Base-by-base conservation (phyloP, 2,329 filamentous ascomycete genomes). In the Didymella exigua region DNA sequence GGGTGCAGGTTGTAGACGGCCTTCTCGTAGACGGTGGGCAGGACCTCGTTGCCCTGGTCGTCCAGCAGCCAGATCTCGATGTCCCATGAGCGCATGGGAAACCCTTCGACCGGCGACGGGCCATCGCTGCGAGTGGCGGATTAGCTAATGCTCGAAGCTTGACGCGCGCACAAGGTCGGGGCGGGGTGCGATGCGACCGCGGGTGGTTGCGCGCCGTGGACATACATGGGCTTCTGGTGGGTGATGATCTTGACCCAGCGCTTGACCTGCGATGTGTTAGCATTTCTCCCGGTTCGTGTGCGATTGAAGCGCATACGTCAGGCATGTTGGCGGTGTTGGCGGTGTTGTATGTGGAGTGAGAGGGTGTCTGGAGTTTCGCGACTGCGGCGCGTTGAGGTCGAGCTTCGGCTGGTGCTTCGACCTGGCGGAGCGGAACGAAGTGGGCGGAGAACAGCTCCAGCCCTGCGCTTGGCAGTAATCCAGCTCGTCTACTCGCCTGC, bases 1-100 rank as follows among this genome's bases (percentile, higher is more conserved):
- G 95, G 93, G 77, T 99, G 95, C 26, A 99, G 84, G 71, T 91
- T 90, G 80, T 97, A 99, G 51, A 88, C 88, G 36, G 90, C 93
- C 80, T 96, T 96, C 73, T 91, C 90, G 79, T 97, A 98, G 76
- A 92, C 85, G 64, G 81, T 90, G 49, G 93, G 92, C 7, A 89
- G 84, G 46, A 91, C 83, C 76, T 96, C 88, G 65, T 95, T 90
- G 65, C 92, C 93, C 60, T 90, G 86, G 67, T 96, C 89, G 63
- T 96, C 92, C 50, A 97, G 76, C 47, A 98, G 77, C 77, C 86
- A 91, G 65, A 99, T 82, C 77, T 89, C 88, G 73, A 98, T 90
- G 64, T 85, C 92, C 95, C 95, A 99, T 77, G 86, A 82, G 75
- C 95, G 89, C 86, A 97, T 93, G 10, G 95, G 95, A 70, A 93